Evolutionary conservation across 2,329 filamentous ascomycete genomes (phyloP).

Genomic region (Colletotrichum falcatum): DNA sequence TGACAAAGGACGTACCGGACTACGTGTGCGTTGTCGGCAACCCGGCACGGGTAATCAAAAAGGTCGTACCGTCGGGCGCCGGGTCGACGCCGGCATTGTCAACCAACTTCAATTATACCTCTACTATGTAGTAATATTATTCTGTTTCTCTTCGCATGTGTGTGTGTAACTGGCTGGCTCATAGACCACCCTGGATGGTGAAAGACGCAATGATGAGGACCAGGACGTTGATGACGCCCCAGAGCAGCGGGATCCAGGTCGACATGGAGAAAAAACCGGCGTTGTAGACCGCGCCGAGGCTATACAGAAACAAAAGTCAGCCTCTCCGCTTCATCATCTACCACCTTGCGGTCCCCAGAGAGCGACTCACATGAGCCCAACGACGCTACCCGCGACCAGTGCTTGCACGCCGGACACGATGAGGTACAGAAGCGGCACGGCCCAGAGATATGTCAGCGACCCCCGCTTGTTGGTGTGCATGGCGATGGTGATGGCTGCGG

Average conservation of each 20-base stretch:
- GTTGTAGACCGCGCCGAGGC: conserved; percentile 83
- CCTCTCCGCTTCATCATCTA: not conserved
- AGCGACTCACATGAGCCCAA: conserved; percentile 78
- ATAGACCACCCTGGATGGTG: conserved; percentile 91
- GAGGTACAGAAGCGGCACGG: conserved; percentile 77
- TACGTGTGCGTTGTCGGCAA: conserved; percentile 75
- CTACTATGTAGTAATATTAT: conserved; percentile 32
- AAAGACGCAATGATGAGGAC: conserved; percentile 89
- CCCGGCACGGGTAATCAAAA: conserved; percentile 69
- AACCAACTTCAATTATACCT: conserved; percentile 31
- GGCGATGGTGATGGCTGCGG: conserved; percentile 76
- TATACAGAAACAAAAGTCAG: conserved; percentile 51
- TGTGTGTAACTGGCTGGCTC: conserved; percentile 46
- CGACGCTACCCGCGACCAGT: conserved; percentile 82
- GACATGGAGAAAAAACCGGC: conserved; percentile 91
- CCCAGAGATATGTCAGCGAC: conserved; percentile 74
- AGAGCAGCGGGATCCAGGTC: conserved; percentile 92
- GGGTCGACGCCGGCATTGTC: conserved; percentile 21
- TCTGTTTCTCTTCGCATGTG: not conserved
- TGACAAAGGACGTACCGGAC: conserved; percentile 80
- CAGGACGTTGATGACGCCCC: conserved; percentile 86
- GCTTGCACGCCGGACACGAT: conserved; percentile 81
- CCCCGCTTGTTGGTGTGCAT: conserved; percentile 73
- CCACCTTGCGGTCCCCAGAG: not conserved
- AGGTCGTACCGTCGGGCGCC: conserved; percentile 50